Conservation (phyloP, 2,329 filamentous ascomycete species). For the Curvularia spicifera region DNA sequence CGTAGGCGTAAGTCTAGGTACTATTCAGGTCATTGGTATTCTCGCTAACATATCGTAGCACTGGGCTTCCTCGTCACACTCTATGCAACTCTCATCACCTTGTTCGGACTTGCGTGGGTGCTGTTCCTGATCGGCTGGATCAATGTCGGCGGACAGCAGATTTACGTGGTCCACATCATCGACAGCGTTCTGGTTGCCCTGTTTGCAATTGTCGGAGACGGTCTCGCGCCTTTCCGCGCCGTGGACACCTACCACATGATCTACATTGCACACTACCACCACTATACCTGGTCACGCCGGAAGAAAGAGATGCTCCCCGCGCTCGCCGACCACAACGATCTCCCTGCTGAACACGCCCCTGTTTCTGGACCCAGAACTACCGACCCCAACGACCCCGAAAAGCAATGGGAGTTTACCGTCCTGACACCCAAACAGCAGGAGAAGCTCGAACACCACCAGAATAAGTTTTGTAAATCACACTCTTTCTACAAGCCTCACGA, state of each 20-base stretch:
- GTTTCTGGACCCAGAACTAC: constrained; percentile 51
- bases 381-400: constrained; percentile 43
- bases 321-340: constrained; percentile 71
- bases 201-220: constrained; percentile 68
- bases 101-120: constrained; percentile 87
- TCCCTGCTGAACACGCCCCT: constrained; percentile 59
- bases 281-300: constrained; percentile 69
- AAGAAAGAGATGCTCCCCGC: constrained; percentile 67
- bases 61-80: constrained; percentile 84
- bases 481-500: constrained; percentile 91
- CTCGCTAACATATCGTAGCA: constrained; percentile 52
- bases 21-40: neutral
- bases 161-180: constrained; percentile 62
- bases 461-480: constrained; percentile 80
- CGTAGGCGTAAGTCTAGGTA: constrained; percentile 63
- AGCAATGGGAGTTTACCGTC: constrained; percentile 62
- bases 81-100: constrained; percentile 81
- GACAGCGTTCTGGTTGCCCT: constrained; percentile 67
- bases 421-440: constrained; percentile 70
- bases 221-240: constrained; percentile 72
- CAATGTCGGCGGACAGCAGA: constrained; percentile 75
- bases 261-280: constrained; percentile 76
- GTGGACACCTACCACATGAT: constrained; percentile 89
- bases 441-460: constrained; percentile 76
- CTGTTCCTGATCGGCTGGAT: constrained; percentile 92